Evolutionary conservation across 345 rosid species (phyloP).

Genomic region (Murraya koenigii): DNA sequence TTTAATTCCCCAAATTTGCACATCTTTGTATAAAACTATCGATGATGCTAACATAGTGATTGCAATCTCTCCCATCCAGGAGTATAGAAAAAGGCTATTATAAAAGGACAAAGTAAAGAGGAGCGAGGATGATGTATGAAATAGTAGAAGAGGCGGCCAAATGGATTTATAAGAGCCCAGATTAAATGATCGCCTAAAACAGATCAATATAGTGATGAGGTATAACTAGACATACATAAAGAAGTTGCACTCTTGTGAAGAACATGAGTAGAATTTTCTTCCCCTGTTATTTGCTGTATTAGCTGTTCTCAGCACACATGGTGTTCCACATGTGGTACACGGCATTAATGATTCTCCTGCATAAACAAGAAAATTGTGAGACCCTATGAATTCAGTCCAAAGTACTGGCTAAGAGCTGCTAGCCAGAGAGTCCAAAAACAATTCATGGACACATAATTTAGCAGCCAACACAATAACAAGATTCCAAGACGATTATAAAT

Average conservation of each 20-base stretch:
- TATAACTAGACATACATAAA: conserved; percentile 57
- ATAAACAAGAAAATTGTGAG: conserved; percentile 9
- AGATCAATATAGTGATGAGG: background rate
- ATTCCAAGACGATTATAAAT: background rate
- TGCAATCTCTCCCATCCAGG: background rate
- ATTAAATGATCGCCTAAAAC: background rate
- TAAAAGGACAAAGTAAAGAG: background rate
- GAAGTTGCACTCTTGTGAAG: conserved; percentile 78
- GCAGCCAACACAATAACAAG: conserved; percentile 1
- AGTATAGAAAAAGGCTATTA: background rate
- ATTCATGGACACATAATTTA: background rate
- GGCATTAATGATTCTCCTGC: conserved; percentile 69
- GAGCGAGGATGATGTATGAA: background rate
- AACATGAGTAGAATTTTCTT: conserved; percentile 86
- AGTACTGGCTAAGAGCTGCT: background rate
- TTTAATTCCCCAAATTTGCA: background rate
- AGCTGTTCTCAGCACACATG: conserved; percentile 73
- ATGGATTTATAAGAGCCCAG: background rate
- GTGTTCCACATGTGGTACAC: conserved; percentile 67
- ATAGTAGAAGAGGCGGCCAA: background rate
- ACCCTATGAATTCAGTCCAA: background rate
- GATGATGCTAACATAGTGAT: background rate
- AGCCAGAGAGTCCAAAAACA: background rate
- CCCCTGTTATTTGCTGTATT: conserved; percentile 88
- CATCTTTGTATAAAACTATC: background rate